Evolutionary conservation across 306 rosid genomes (phyloP), one percentile per base, ranked within the genome.

Genomic region (Urtica urens): DNA sequence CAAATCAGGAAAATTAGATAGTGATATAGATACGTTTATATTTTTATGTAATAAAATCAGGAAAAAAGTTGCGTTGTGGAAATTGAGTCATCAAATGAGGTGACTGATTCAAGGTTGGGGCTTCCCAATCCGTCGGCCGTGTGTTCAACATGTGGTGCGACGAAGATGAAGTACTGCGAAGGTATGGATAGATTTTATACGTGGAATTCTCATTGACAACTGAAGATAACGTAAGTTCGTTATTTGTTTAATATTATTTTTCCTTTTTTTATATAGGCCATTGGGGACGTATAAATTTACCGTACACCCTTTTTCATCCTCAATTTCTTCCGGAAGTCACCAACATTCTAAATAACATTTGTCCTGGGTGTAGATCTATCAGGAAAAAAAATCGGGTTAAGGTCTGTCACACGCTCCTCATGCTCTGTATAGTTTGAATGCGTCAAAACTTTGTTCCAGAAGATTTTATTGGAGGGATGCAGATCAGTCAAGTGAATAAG

Each of bases 61-160:
- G 87, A 75, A 57, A 78, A 70, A 15, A 37, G 72, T 27, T 70
- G 93, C 25, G 67, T 63, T 18, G 27, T 74, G 57, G 55, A 70
- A 39, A 70, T 85, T 51, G 75, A 75, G 26, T 59, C 87, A 44
- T 55, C n/a, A 1, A 62, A 71, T 23, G 86, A 85, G 77, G 94
- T 92, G 49, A 81, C 76, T 12, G 81, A 83, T 62, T 66, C 96
- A 51, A 72, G 51, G 57, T 58, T 92, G 79, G 99, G 96, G 69
- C 71, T 85, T 28, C 99, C 99, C 44, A 92, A 85, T 77, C 69
- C 65, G 9, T 71, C 81, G 52, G 42, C 15, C 13, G 75, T 58
- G 57, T 92, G 99, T 78, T 58, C 76, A 29, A 85, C 82, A 57
- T 92, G 99, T 65, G 92, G 87, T 51, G 67, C 99, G 7, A 52